A percentile compares a stretch with the other conserved stretches of the same genome.
These are phyloP conservation scores for Bolboschoenoplectus hybrid DNA, from an alignment of 202 grass and related monocot genomes.

Conservation along the genomic window DNA sequence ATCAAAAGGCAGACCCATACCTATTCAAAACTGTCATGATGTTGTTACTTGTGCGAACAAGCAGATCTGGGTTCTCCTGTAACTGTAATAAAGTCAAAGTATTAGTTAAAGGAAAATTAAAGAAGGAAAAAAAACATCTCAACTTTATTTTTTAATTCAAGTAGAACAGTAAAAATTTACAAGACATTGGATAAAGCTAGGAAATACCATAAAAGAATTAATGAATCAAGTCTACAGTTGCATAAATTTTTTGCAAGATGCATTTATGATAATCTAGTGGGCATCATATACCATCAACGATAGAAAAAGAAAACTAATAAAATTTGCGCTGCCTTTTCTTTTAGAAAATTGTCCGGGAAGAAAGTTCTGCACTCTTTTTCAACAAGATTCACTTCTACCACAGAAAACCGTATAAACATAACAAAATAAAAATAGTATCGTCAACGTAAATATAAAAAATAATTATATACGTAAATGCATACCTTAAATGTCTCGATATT, in stretches of 20 bases:
- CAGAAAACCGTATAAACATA: constrained; percentile 18
- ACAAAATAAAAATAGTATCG: background rate
- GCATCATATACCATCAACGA: background rate
- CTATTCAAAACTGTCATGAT: constrained; percentile 76
- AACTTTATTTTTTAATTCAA: constrained; percentile 12
- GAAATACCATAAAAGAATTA: background rate
- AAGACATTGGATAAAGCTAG: background rate
- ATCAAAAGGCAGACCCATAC: constrained; percentile 40
- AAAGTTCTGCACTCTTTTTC: background rate
- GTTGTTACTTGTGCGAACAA: constrained; percentile 72
- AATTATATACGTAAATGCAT: constrained; percentile 35
- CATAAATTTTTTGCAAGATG: constrained; percentile 8
- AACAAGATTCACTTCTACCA: background rate
- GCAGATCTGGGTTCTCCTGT: constrained; percentile 53
- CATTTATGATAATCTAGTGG: background rate
- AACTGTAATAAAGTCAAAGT: constrained; percentile 59
- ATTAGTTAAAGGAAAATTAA: constrained; percentile 31
- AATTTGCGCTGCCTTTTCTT: background rate
- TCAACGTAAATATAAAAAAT: constrained; percentile 30
- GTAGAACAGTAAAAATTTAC: constrained; percentile 14
- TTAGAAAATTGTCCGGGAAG: background rate
- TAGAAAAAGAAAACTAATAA: background rate
- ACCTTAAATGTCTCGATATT: constrained; percentile 82
- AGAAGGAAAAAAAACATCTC: background rate
- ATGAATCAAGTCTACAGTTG: background rate